phyloP scores from a whole-genome alignment of 331 rosid genomes.

The Rhamnella rubrinervis region DNA sequence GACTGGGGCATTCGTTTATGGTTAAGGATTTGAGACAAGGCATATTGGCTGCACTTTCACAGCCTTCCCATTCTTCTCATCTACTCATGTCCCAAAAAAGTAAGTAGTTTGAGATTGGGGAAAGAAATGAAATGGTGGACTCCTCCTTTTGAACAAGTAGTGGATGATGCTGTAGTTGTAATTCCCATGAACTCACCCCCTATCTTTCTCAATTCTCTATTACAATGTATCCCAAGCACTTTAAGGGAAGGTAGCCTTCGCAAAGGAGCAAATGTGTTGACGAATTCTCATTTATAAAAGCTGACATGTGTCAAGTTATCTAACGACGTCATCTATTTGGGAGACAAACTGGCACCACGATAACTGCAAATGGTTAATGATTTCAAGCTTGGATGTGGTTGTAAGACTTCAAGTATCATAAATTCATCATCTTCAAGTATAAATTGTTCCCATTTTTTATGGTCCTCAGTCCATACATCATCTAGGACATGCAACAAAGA shows the following conservation, averaged over 20 bases:
- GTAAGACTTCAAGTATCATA: not conserved
- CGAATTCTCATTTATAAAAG: no score
- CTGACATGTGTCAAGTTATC: constrained; percentile 9
- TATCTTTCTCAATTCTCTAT: not conserved
- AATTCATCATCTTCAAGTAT: not conserved
- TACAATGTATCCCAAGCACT: not conserved
- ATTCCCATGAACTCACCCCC: constrained; percentile 10
- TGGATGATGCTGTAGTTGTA: not conserved
- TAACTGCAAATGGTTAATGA: not conserved
- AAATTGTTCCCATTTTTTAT: not conserved
- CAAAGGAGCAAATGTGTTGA: constrained; percentile 3
- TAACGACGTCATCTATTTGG: not conserved
- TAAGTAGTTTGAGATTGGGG: not conserved
- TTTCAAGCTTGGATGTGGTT: not conserved
- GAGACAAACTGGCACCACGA: not conserved
- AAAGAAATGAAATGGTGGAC: not conserved
- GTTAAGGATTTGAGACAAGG: not conserved
- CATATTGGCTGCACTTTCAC: not conserved
- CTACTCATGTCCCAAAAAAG: not conserved
- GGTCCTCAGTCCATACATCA: not conserved
- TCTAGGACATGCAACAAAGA: constrained; percentile 1
- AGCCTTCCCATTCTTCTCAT: not conserved
- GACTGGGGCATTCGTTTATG: not conserved
- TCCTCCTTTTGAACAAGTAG: no score
- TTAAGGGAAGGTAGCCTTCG: constrained; percentile 8